These are phyloP conservation scores for Petrea volubilis DNA, from an alignment of 257 asterid species.

Conservation along the genomic window DNA sequence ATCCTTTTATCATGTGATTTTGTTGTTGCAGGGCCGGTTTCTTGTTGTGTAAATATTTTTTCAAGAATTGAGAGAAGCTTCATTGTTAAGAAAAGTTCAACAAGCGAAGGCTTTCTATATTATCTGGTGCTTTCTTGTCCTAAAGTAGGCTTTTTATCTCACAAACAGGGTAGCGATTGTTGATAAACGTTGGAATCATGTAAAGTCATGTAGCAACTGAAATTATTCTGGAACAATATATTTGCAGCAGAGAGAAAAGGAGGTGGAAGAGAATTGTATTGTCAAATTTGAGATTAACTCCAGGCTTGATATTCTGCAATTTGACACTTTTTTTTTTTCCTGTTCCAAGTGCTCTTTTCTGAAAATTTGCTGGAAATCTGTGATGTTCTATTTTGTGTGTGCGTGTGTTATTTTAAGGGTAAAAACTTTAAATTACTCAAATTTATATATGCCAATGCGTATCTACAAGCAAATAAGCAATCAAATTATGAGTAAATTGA, in stretches of 20 bases:
- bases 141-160: background rate
- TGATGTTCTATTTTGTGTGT: no score
- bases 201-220: background rate
- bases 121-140: background rate
- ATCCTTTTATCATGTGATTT: background rate
- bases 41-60: slow-evolving; percentile 20
- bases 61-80: no score
- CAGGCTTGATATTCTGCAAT: no score
- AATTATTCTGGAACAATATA: background rate
- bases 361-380: no score
- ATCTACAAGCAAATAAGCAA: background rate
- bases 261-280: no score
- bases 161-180: background rate
- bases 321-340: no score
- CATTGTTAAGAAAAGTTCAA: background rate
- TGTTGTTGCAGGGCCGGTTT: slow-evolving; percentile 21
- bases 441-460: background rate
- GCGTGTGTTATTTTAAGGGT: no score
- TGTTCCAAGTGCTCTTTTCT: no score
- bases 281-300: no score
- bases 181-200: background rate
- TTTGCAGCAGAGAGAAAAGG: background rate
- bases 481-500: background rate
- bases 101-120: slow-evolving; percentile 2
- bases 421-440: no score